These are phyloP conservation scores for Trichoderma brevicompactum DNA, from an alignment of 2,329 filamentous ascomycete species.

Conservation along the genomic window DNA sequence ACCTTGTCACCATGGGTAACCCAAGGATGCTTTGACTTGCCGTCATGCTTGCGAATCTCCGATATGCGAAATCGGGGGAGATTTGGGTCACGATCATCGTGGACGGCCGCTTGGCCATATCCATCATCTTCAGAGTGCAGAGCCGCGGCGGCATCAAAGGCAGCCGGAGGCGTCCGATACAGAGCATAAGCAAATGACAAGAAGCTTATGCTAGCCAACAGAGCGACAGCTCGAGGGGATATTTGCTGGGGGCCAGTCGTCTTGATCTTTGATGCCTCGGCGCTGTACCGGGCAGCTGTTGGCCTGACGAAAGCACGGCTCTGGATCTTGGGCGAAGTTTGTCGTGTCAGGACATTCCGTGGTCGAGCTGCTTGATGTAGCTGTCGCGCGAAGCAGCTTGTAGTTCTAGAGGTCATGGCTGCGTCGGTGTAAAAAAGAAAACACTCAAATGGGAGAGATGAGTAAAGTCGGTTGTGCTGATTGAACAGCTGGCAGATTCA, in stretches of 20 bases:
- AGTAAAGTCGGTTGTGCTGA: neutral
- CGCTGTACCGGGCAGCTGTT: conserved; percentile 8
- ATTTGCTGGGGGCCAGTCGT: neutral
- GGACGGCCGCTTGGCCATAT: neutral
- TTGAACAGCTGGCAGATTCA: neutral
- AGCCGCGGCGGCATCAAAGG: conserved; percentile 19
- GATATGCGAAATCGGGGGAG: conserved; percentile 55
- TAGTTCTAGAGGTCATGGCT: conserved; percentile 17
- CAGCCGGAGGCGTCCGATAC: conserved; percentile 18
- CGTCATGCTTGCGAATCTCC: conserved; percentile 58
- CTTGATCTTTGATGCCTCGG: neutral
- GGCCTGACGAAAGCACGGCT: conserved; percentile 20
- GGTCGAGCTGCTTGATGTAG: conserved; percentile 13
- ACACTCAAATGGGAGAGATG: neutral
- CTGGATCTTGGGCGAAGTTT: neutral
- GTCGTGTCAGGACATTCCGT: neutral
- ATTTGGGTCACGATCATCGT: conserved; percentile 41
- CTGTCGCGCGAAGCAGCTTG: conserved; percentile 12
- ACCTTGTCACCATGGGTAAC: conserved; percentile 67
- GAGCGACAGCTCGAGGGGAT: conserved; percentile 12
- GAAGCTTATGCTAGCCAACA: conserved; percentile 24
- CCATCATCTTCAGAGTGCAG: conserved; percentile 14
- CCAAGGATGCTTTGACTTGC: conserved; percentile 61
- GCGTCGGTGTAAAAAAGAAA: neutral
- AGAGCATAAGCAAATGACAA: conserved; percentile 21